Evolutionary conservation across 176 grass and related monocot species (phyloP).

Genomic region (Carex pumila): DNA sequence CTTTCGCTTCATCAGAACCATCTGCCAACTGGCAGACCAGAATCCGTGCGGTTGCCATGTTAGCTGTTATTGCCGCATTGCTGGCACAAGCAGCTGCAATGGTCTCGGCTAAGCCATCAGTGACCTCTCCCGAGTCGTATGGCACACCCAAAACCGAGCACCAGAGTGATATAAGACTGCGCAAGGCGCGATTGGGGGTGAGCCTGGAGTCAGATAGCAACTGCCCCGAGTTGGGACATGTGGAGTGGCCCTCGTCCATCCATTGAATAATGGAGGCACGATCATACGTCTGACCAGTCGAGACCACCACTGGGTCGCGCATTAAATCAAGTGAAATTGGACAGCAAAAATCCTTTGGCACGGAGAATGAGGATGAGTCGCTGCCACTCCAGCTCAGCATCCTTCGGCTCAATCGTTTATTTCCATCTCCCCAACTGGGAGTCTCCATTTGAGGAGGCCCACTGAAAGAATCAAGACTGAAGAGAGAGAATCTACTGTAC

Average conservation of each 20-base stretch:
- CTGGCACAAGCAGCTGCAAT: conserved; percentile 50
- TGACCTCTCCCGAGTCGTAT: conserved; percentile 55
- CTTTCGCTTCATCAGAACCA: conserved; percentile 41
- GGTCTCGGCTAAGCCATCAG: conserved; percentile 46
- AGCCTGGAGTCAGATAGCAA: conserved; percentile 44
- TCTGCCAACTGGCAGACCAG: conserved; percentile 48
- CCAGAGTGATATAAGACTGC: conserved; percentile 88
- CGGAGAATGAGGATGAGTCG: conserved; percentile 55
- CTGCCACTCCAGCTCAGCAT: conserved; percentile 43
- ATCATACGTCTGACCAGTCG: conserved; percentile 90
- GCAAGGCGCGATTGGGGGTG: conserved; percentile 49
- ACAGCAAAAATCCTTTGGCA: conserved; percentile 93
- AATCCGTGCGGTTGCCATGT: conserved; percentile 60
- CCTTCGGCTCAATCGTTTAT: conserved; percentile 30
- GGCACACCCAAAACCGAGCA: conserved; percentile 55
- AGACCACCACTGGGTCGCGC: conserved; percentile 66
- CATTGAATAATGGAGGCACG: conserved; percentile 85
- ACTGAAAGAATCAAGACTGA: conserved; percentile 33
- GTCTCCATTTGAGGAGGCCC: neutral
- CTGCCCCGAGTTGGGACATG: conserved; percentile 83
- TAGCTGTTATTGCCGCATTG: conserved; percentile 54
- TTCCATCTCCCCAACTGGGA: conserved; percentile 17
- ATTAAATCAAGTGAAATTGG: conserved; percentile 92
- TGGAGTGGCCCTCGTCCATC: conserved; percentile 87
- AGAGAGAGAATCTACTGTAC: conserved; percentile 68